Percentiles rank a stretch among this genome's conserved stretches.
Evolutionary conservation across 192 early-diverging fungal species (phyloP).

Genomic region (Entomortierella beljakovae): DNA sequence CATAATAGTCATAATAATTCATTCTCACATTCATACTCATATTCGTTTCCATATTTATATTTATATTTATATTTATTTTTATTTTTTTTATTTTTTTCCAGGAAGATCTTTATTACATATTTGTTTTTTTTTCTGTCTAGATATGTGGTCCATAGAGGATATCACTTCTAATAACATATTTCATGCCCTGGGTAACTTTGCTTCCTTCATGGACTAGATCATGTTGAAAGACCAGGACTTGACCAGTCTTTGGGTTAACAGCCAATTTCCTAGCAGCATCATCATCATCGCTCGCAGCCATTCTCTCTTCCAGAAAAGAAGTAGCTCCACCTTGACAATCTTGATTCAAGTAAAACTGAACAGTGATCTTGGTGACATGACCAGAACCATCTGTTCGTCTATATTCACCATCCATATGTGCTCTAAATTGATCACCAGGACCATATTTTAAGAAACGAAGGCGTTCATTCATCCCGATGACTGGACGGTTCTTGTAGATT

Average conservation of each 20-base stretch:
- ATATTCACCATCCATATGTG: constrained; percentile 55
- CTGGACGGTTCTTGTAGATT: constrained; percentile 13
- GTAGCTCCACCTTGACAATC: constrained; percentile 59
- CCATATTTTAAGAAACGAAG: constrained; percentile 55
- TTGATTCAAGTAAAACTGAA: constrained; percentile 61
- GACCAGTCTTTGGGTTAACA: constrained; percentile 38
- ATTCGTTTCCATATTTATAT: background rate
- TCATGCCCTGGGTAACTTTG: constrained; percentile 46
- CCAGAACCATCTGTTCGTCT: constrained; percentile 45
- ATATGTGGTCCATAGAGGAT: constrained; percentile 49
- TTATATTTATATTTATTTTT: background rate
- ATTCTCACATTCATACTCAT: background rate
- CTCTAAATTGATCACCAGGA: constrained; percentile 46
- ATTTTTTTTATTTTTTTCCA: background rate
- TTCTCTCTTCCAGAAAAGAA: constrained; percentile 43
- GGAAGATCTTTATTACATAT: background rate
- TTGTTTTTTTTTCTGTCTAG: background rate
- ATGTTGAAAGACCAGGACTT: constrained; percentile 55
- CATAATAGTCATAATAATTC: background rate
- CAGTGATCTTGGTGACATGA: constrained; percentile 50
- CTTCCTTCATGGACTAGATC: constrained; percentile 59
- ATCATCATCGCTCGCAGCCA: constrained; percentile 10
- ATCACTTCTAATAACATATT: constrained; percentile 62
- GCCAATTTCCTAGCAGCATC: constrained; percentile 7
- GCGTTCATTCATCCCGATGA: constrained; percentile 56